A percentile compares a stretch with the other conserved stretches of the same genome.
These are phyloP conservation scores for Bonia amplexicaulis DNA, from an alignment of 176 grass and related monocot species.

Conservation along the genomic window DNA sequence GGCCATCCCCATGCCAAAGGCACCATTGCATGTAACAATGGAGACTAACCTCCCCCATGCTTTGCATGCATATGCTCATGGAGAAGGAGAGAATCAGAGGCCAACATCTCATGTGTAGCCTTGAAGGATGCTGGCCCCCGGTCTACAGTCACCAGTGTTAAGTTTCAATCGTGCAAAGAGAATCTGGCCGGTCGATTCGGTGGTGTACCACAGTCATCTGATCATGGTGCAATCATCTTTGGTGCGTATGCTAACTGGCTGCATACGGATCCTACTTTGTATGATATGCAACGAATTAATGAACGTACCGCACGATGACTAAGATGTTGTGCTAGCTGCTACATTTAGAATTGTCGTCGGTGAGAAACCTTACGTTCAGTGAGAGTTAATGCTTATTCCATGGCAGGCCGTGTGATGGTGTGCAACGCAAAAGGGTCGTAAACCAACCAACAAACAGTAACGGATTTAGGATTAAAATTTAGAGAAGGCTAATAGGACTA, in stretches of 20 bases:
- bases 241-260: not conserved
- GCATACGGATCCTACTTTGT: not conserved
- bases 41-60: not conserved
- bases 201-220: not conserved
- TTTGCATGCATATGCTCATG: no score
- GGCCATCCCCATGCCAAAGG: not conserved
- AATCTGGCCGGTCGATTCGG: not conserved
- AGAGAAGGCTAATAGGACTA: no score
- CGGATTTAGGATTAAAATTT: no score
- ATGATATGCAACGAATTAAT: not conserved
- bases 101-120: constrained; percentile 24
- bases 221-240: constrained; percentile 3
- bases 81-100: not conserved
- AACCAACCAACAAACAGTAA: not conserved
- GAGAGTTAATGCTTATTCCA: not conserved
- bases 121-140: not conserved
- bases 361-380: not conserved
- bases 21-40: not conserved
- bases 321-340: not conserved
- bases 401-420: not conserved
- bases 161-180: not conserved
- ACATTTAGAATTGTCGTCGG: not conserved
- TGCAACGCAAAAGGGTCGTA: not conserved
- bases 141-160: not conserved
- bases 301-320: not conserved